Conservation (phyloP, 2,329 filamentous ascomycete species). For the Xylariomycetidae sp. region DNA sequence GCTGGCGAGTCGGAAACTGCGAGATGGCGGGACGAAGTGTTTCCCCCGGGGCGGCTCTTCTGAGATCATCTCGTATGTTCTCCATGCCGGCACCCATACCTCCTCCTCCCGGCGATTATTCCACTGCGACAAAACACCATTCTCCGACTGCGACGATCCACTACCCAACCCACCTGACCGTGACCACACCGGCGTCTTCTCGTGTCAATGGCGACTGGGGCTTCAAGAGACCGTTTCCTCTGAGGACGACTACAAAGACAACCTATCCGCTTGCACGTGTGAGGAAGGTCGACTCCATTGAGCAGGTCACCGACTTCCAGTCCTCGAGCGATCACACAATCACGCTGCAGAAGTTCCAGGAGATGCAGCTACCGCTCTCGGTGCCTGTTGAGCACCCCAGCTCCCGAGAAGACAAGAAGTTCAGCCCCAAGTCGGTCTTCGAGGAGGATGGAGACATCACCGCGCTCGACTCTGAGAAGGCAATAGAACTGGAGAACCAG, state of each 20-base stretch:
- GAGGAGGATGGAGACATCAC: slow-evolving; percentile 53
- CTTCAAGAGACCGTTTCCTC: slow-evolving; percentile 76
- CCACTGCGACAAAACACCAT: slow-evolving; percentile 38
- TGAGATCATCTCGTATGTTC: slow-evolving; percentile 86
- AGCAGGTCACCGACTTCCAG: slow-evolving; percentile 84
- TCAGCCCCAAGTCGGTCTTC: slow-evolving; percentile 46
- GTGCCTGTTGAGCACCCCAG: slow-evolving; percentile 31
- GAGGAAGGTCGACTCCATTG: slow-evolving; percentile 72
- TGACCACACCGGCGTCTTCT: slow-evolving; percentile 70
- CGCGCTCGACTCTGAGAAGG: slow-evolving; percentile 28
- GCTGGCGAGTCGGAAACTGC: slow-evolving; percentile 12
- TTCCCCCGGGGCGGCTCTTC: slow-evolving; percentile 61
- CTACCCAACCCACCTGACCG: slow-evolving; percentile 76
- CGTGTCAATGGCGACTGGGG: slow-evolving; percentile 83
- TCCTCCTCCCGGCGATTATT: slow-evolving; percentile 46
- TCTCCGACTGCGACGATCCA: slow-evolving; percentile 68
- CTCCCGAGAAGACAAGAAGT: slow-evolving; percentile 12
- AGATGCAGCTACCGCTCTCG: slow-evolving; percentile 68
- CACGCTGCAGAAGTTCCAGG: slow-evolving; percentile 79
- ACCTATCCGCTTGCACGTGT: slow-evolving; percentile 72
- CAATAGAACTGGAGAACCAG: slow-evolving; percentile 33
- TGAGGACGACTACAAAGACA: slow-evolving; percentile 65
- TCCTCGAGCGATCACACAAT: slow-evolving; percentile 76
- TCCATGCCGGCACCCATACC: slow-evolving; percentile 74
- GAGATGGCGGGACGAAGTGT: slow-evolving; percentile 29